Evolutionary conservation across 441 rosid species (phyloP).

Genomic region (Viola pubescens): DNA sequence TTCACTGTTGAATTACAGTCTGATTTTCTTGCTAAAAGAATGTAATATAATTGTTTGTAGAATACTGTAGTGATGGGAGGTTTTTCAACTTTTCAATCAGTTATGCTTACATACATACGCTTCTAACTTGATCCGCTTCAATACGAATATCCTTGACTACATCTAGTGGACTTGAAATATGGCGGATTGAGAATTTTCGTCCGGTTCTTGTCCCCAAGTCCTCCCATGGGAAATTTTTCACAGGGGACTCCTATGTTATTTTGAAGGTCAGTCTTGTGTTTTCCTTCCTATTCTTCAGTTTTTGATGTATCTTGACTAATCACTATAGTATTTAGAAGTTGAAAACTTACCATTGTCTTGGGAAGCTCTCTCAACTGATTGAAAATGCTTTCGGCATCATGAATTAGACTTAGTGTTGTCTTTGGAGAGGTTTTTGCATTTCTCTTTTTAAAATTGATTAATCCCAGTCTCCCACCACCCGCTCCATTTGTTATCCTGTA

Average conservation of each 20-base stretch:
- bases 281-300: too few species aligned
- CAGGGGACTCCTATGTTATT: slow-evolving; percentile 82
- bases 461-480: too few species aligned
- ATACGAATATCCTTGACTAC: slow-evolving; percentile 41
- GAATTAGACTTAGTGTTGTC: too few species aligned
- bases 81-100: background rate
- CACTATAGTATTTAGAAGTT: too few species aligned
- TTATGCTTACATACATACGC: slow-evolving; percentile 8
- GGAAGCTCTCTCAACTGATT: too few species aligned
- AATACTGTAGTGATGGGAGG: background rate
- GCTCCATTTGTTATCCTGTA: too few species aligned
- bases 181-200: slow-evolving; percentile 83
- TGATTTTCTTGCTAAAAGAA: background rate
- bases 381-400: too few species aligned
- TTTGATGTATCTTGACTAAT: too few species aligned
- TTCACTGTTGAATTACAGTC: background rate
- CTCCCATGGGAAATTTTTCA: slow-evolving; percentile 74
- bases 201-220: slow-evolving; percentile 63
- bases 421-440: too few species aligned
- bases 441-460: too few species aligned
- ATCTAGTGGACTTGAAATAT: slow-evolving; percentile 71
- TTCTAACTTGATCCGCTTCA: slow-evolving; percentile 11
- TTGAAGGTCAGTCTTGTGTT: slow-evolving; percentile 49
- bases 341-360: too few species aligned
- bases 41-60: background rate